These are phyloP conservation scores for Solanum infundibuliforme DNA, from an alignment of 257 asterid genomes.

Conservation along the genomic window DNA sequence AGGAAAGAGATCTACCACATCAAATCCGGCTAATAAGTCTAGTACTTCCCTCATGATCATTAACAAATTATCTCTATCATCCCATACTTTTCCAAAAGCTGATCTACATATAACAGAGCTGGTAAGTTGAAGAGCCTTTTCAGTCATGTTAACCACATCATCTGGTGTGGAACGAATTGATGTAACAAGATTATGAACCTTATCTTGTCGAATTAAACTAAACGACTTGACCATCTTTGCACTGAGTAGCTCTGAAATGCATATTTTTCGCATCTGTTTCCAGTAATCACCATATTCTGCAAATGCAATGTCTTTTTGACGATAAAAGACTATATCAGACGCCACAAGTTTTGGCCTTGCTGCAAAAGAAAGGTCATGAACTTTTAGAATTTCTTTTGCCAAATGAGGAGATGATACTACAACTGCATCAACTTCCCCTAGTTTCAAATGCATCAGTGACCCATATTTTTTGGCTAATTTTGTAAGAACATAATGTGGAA, in stretches of 20 bases:
- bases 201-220: not conserved
- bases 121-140: not conserved
- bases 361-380: slow-evolving; percentile 5
- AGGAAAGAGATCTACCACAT: not conserved
- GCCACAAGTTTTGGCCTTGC: not conserved
- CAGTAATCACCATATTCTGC: not conserved
- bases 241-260: slow-evolving; percentile 3
- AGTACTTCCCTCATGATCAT: not conserved
- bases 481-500: not conserved
- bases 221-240: not conserved
- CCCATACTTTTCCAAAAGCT: not conserved
- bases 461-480: not conserved
- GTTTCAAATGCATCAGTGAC: not conserved
- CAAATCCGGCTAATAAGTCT: not conserved
- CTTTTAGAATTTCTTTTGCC: not conserved
- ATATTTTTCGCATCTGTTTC: slow-evolving; percentile 1
- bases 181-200: not conserved
- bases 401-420: slow-evolving; percentile 2
- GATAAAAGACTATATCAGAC: not conserved
- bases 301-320: not conserved
- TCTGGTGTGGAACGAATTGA: not conserved
- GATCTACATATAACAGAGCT: not conserved
- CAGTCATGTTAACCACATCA: not conserved
- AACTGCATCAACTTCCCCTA: slow-evolving; percentile 7
- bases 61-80: not conserved